Evolutionary conservation across 495 filamentous ascomycete species (phyloP), one percentile per base, ranked within the genome.

Genomic region (Aspergillus affinis): DNA sequence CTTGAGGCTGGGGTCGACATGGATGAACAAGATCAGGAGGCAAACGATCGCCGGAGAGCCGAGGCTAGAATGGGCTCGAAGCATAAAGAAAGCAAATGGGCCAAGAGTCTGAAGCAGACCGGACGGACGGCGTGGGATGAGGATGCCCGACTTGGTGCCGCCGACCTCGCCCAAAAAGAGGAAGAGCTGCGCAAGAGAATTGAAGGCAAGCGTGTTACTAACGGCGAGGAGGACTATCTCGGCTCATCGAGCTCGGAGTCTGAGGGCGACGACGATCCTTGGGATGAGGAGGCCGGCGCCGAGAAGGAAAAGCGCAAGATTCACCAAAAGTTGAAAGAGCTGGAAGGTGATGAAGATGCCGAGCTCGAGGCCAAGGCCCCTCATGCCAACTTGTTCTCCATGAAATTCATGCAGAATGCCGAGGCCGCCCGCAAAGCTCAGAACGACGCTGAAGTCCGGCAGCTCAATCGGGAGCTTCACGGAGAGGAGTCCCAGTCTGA

Each of bases 391-490:
- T 76, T 96, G 9, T 79, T 84, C 64, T 80, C 81, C 27, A 89
- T 96, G 89, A 88, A 89, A 65, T 98, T 98, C 68, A 98, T 98
- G 94, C 84, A 87, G 62, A 90, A 86, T 47, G 92, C 91, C 13
- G 92, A 97, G 61, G 89, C 86, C 12, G 78, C 84, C 45, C 83
- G 83, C 62, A 92, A 87, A 68, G 85, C 85, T 55, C 79, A 86
- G 60, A 98, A 97, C 57, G 90, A 96, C 65, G 88, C 89, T 45
- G 84, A 90, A 46, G 75, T 94, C n/a, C 85, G 88, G 58, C 76
- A 83, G 54, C 82, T 98, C 26, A 84, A 89, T 45, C 84, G 85
- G 60, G 90, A 96, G 36, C 76, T 97, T 2, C 85, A 74, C 49
- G 79, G 80, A 3, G 81, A 83, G 44, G 84, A 82, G 6, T 77